Evolutionary conservation across 73 alveolate genomes (phyloP).

Genomic region (Paramecium octaurelia): DNA sequence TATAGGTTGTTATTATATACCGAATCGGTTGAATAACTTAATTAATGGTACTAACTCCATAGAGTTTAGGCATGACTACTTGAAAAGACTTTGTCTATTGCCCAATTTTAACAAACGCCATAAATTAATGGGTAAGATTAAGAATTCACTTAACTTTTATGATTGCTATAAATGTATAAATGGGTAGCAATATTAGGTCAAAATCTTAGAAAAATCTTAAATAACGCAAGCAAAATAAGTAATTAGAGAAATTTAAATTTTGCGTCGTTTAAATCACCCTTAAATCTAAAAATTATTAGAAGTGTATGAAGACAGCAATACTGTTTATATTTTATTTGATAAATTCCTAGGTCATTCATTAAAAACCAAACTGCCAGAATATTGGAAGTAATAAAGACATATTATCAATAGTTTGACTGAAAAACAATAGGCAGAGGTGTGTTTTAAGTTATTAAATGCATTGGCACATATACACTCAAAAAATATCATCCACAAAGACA

Average conservation of each 20-base stretch:
- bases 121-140: neutral
- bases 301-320: constrained; percentile 30
- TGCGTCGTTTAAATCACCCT: neutral
- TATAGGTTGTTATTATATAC: neutral
- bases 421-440: neutral
- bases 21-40: neutral
- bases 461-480: constrained; percentile 11
- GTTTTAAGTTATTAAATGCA: neutral
- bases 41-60: neutral
- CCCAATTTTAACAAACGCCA: constrained; percentile 47
- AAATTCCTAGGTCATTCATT: constrained; percentile 21
- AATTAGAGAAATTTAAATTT: neutral
- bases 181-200: constrained; percentile 17
- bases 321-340: constrained; percentile 16
- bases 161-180: constrained; percentile 33
- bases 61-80: constrained; percentile 30
- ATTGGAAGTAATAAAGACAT: neutral
- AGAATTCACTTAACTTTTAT: neutral
- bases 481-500: constrained; percentile 23
- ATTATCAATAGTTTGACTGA: neutral
- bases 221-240: neutral
- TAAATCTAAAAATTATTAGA: constrained; percentile 7
- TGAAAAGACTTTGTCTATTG: constrained; percentile 23
- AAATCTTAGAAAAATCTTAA: neutral
- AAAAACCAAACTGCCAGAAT: neutral